Evolutionary conservation across 1,139 yeast genomes (phyloP).

Genomic region (Pichia sp.): DNA sequence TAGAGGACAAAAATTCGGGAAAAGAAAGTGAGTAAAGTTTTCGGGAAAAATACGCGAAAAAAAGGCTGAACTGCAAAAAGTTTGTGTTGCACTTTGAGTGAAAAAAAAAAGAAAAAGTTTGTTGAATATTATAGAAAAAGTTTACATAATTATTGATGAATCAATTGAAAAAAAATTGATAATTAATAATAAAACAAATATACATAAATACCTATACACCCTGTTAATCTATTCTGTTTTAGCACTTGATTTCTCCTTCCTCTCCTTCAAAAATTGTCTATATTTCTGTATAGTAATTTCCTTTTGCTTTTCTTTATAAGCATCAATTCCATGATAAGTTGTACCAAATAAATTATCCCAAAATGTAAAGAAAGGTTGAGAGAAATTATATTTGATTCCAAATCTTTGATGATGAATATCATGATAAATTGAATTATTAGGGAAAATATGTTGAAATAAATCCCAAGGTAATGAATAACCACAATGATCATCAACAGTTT

Average conservation of each 20-base stretch:
- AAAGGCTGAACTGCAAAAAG: too few relatives aligned
- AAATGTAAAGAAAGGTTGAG: constrained; percentile 94
- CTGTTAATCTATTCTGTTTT: neutral
- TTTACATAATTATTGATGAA: too few relatives aligned
- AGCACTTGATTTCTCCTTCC: constrained; percentile 20
- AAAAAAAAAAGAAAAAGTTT: too few relatives aligned
- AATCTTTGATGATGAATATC: constrained; percentile 96
- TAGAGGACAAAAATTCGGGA: too few relatives aligned
- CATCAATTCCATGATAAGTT: constrained; percentile 59
- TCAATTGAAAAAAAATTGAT: too few relatives aligned
- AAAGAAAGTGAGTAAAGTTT: too few relatives aligned
- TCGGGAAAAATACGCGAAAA: too few relatives aligned
- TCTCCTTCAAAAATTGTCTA: constrained; percentile 49
- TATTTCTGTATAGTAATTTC: constrained; percentile 56
- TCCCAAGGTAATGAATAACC: constrained; percentile 91
- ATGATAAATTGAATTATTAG: constrained; percentile 91
- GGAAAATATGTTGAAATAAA: constrained; percentile 81
- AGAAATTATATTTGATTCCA: constrained; percentile 87
- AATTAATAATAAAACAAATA: too few relatives aligned
- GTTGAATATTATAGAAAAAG: too few relatives aligned
- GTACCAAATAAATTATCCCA: constrained; percentile 80
- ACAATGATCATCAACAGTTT: constrained; percentile 97
- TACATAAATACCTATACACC: too few relatives aligned
- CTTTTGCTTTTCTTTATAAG: constrained; percentile 49
- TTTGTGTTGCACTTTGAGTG: too few relatives aligned